These are phyloP conservation scores for Dothidotthia symphoricarpi DNA, from an alignment of 2,329 filamentous ascomycete species.

Conservation along the genomic window DNA sequence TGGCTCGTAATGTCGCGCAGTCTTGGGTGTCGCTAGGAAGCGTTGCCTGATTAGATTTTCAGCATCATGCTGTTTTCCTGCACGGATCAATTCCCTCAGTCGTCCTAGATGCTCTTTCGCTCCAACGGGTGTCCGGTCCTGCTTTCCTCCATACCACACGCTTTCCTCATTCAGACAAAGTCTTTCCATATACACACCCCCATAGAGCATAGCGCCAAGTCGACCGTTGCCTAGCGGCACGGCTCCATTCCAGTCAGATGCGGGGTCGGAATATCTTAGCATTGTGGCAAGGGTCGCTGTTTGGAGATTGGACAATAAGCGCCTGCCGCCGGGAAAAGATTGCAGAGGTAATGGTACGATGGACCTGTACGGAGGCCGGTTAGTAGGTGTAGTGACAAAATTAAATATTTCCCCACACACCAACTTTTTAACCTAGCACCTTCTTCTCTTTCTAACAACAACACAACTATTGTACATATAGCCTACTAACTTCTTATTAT, in stretches of 20 bases:
- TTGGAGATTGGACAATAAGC: constrained; percentile 5
- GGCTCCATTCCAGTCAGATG: constrained; percentile 41
- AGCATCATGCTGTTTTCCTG: constrained; percentile 43
- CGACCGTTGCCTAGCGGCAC: constrained; percentile 53
- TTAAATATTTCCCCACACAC: too few species aligned
- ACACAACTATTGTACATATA: too few species aligned
- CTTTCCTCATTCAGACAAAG: constrained; percentile 52
- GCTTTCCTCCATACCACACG: constrained; percentile 33
- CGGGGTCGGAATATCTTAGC: constrained; percentile 10
- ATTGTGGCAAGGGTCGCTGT: neutral
- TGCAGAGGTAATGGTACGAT: constrained; percentile 1
- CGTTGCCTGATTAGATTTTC: constrained; percentile 44
- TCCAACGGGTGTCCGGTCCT: constrained; percentile 43
- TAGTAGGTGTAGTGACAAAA: too few species aligned
- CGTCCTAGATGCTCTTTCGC: constrained; percentile 40
- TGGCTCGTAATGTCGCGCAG: constrained; percentile 52
- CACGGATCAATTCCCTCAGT: constrained; percentile 45
- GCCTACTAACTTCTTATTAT: too few species aligned
- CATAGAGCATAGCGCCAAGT: constrained; percentile 49
- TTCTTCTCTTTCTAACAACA: too few species aligned
- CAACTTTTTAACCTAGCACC: too few species aligned
- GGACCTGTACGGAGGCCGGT: too few species aligned
- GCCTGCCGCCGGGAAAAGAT: constrained; percentile 6
- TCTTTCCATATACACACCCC: constrained; percentile 45
- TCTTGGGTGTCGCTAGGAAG: constrained; percentile 49